These are phyloP conservation scores for Licmophora abbreviata DNA, from an alignment of 108 stramenopile genomes.

Conservation along the genomic window DNA sequence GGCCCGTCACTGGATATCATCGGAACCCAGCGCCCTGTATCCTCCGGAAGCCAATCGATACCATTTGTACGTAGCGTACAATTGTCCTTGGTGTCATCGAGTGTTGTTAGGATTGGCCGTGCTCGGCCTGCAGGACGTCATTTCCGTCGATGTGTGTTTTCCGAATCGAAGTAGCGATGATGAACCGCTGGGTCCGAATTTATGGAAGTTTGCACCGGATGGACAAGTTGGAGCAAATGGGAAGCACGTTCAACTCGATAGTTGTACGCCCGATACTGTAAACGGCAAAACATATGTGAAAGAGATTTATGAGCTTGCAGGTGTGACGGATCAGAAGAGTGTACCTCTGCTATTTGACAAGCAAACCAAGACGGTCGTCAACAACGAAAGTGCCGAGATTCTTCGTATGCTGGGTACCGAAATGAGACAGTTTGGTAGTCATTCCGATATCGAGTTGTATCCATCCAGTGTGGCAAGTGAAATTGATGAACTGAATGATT, in stretches of 20 bases:
- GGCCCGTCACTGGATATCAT: conserved; percentile 37
- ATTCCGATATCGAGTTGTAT: conserved; percentile 63
- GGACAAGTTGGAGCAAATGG: conserved; percentile 24
- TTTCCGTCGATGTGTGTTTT: conserved; percentile 24
- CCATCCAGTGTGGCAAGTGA: conserved; percentile 44
- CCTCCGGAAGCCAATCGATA: conserved; percentile 38
- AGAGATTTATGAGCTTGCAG: conserved; percentile 28
- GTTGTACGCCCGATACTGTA: conserved; percentile 26
- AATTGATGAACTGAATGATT: conserved; percentile 76
- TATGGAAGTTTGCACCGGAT: conserved; percentile 35
- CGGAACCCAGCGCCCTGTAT: conserved; percentile 18
- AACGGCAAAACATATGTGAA: conserved; percentile 19
- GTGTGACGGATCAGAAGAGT: conserved; percentile 33
- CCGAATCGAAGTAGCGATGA: conserved; percentile 24
- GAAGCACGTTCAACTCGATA: conserved; percentile 11
- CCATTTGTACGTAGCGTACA: conserved; percentile 45
- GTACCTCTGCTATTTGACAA: conserved; percentile 93
- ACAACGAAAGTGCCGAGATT: conserved; percentile 92
- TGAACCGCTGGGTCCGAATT: conserved; percentile 20
- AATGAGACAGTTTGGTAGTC: conserved; percentile 49
- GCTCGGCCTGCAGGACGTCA: conserved; percentile 31
- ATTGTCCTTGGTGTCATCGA: conserved; percentile 49
- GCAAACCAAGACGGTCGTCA: conserved; percentile 82
- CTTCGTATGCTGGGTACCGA: conserved; percentile 83
- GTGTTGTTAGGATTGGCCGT: conserved; percentile 35